A percentile compares a stretch with the other conserved stretches of the same genome.
phyloP scores from a whole-genome alignment of 805 yeast genomes.

The Candida alai region DNA sequence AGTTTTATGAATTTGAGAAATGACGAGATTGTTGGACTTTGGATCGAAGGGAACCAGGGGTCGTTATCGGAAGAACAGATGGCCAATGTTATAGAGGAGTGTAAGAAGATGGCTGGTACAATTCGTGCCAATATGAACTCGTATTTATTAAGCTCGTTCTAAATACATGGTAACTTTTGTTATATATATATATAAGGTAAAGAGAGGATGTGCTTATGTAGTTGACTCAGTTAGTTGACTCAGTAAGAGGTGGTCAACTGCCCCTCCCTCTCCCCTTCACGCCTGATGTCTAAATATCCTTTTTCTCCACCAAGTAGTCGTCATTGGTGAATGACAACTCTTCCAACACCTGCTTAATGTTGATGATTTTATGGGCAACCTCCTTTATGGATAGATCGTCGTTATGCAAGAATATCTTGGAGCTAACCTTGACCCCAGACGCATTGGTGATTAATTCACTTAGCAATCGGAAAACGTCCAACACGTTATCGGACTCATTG shows the following conservation, averaged over 20 bases:
- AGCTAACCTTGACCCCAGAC: constrained; percentile 35
- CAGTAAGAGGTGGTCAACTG: no score
- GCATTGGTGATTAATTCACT: constrained; percentile 27
- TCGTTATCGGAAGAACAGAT: constrained; percentile 16
- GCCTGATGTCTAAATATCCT: constrained; percentile 6
- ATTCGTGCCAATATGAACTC: constrained; percentile 44
- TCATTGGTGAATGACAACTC: constrained; percentile 19
- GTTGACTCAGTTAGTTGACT: no score
- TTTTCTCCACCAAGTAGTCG: constrained; percentile 5
- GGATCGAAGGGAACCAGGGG: constrained; percentile 35
- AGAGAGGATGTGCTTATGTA: not conserved
- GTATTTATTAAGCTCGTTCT: constrained; percentile 27
- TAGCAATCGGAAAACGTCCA: constrained; percentile 26
- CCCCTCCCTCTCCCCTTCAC: no score
- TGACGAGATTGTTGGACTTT: constrained; percentile 57
- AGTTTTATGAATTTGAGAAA: constrained; percentile 53
- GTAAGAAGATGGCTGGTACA: constrained; percentile 41
- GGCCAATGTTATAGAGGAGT: constrained; percentile 34
- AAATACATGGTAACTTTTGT: constrained; percentile 1
- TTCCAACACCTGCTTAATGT: constrained; percentile 32
- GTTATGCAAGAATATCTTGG: constrained; percentile 31
- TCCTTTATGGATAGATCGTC: constrained; percentile 23
- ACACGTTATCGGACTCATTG: constrained; percentile 23
- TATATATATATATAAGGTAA: constrained; percentile 5
- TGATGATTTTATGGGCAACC: constrained; percentile 30